Percentiles rank a stretch among this genome's conserved stretches.
Conservation (phyloP, 257 asterid genomes). For the Solanum etuberosum region DNA sequence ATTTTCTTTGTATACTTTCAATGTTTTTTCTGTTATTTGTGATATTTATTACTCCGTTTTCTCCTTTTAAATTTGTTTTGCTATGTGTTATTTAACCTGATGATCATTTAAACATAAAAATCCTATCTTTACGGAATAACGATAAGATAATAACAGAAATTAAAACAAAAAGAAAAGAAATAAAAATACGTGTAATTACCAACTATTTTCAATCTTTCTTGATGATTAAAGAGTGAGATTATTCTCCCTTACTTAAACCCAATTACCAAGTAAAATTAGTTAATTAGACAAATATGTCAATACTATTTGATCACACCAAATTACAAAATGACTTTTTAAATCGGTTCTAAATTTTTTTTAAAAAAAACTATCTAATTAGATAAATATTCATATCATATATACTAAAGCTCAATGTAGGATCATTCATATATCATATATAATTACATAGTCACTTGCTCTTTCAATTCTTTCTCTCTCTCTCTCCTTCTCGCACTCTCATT, state of each 20-base stretch:
- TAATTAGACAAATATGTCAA: not conserved
- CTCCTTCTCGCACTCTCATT: not conserved
- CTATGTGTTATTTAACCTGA: not conserved
- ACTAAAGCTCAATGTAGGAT: not conserved
- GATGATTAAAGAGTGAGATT: not conserved
- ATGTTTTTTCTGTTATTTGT: too few relatives aligned
- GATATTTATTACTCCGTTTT: not conserved
- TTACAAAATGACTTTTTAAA: not conserved
- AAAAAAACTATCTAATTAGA: too few relatives aligned
- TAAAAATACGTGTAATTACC: not conserved
- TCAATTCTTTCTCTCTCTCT: not conserved
- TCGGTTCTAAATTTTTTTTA: too few relatives aligned
- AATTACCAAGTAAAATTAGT: not conserved
- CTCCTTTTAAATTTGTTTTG: not conserved
- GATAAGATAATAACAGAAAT: too few relatives aligned
- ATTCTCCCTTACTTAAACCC: not conserved
- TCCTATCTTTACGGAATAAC: fast-evolving
- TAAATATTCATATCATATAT: not conserved
- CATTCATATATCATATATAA: too few relatives aligned
- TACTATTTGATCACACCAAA: not conserved
- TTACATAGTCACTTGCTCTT: not conserved
- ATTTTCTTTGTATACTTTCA: too few relatives aligned
- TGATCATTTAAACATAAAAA: not conserved
- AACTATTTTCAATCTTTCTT: not conserved
- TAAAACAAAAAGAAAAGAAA: not conserved